Conservation (phyloP, 73 alveolate genomes). For the Tetrahymena malaccensis region DNA sequence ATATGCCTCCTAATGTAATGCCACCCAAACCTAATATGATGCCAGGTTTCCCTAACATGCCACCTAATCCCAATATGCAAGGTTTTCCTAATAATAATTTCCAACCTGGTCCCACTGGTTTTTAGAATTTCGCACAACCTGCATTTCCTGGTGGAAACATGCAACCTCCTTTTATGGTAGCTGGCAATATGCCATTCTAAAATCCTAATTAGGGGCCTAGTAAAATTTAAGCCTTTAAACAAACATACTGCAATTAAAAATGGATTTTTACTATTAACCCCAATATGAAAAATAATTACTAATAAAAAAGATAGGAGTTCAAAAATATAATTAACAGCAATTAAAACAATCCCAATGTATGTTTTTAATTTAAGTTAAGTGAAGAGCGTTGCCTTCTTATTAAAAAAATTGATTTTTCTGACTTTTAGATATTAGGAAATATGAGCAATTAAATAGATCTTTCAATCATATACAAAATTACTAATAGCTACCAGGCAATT, state of each 20-base stretch:
- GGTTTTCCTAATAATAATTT: too few relatives aligned
- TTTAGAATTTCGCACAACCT: too few relatives aligned
- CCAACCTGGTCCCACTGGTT: too few relatives aligned
- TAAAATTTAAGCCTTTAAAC: too few relatives aligned
- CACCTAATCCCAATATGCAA: neutral
- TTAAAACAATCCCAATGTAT: too few relatives aligned
- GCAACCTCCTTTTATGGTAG: too few relatives aligned
- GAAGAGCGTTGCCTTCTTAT: neutral
- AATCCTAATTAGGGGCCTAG: too few relatives aligned
- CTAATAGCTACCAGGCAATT: neutral
- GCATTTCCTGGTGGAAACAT: too few relatives aligned
- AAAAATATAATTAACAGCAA: neutral
- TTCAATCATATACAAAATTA: neutral
- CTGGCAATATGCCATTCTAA: too few relatives aligned
- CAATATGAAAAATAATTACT: neutral
- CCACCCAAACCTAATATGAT: neutral
- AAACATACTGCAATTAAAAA: neutral
- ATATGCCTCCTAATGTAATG: neutral
- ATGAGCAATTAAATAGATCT: neutral
- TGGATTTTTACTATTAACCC: neutral
- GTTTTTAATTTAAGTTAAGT: neutral
- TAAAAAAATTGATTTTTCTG: neutral
- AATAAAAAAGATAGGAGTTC: neutral
- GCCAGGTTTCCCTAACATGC: neutral
- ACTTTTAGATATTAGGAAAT: neutral